Evolutionary conservation across 495 filamentous ascomycete species (phyloP).

Genomic region (Hyaloscypha finlandica): DNA sequence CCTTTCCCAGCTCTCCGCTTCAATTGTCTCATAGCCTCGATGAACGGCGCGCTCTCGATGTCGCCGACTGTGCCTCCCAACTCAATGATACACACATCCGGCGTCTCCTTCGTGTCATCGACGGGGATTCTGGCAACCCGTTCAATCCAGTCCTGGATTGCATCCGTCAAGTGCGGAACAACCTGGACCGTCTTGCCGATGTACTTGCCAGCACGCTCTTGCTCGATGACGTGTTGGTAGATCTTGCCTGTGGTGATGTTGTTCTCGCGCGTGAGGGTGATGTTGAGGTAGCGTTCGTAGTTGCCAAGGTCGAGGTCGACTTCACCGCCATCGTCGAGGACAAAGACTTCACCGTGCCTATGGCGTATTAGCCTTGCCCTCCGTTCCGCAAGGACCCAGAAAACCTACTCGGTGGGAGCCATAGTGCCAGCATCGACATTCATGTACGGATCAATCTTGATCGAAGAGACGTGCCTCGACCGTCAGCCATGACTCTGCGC

Average conservation of each 20-base stretch:
- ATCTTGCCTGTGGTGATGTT: slow-evolving; percentile 98
- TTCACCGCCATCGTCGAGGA: slow-evolving; percentile 68
- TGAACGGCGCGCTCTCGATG: slow-evolving; percentile 87
- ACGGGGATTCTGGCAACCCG: slow-evolving; percentile 84
- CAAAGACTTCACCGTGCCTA: slow-evolving; percentile 44
- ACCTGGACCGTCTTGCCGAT: slow-evolving; percentile 92
- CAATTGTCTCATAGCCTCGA: slow-evolving; percentile 83
- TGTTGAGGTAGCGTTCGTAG: slow-evolving; percentile 75
- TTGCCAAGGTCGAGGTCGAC: slow-evolving; percentile 94
- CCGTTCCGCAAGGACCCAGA: background rate
- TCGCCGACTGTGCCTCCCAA: slow-evolving; percentile 80
- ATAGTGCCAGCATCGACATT: slow-evolving; percentile 80
- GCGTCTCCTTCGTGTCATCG: slow-evolving; percentile 77
- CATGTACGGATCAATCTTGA: slow-evolving; percentile 85
- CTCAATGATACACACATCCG: slow-evolving; percentile 92
- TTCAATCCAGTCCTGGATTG: slow-evolving; percentile 91
- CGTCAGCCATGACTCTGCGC: slow-evolving; percentile 46
- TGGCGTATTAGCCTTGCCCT: background rate
- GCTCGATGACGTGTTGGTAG: slow-evolving; percentile 82
- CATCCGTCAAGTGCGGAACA: slow-evolving; percentile 88
- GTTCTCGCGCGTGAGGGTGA: slow-evolving; percentile 71
- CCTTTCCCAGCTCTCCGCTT: slow-evolving; percentile 67
- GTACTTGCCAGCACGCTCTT: slow-evolving; percentile 64
- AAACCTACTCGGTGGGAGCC: slow-evolving; percentile 69
- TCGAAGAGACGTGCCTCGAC: slow-evolving; percentile 36